These are phyloP conservation scores for Leccinum fallax DNA, from an alignment of 1,284 basidiomycete genomes.

Conservation along the genomic window DNA sequence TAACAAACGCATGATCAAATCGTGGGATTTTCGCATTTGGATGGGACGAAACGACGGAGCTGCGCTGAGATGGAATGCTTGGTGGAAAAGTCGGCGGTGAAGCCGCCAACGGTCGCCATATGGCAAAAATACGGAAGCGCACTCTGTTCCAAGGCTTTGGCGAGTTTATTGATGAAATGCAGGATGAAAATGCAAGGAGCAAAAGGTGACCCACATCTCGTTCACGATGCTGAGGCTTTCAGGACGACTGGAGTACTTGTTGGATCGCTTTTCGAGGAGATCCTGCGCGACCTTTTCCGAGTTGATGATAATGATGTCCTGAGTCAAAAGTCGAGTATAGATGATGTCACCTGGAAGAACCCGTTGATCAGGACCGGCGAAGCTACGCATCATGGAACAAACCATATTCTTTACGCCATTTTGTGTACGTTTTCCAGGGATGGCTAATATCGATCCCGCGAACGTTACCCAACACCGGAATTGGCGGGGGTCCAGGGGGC, in stretches of 20 bases:
- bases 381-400: background rate
- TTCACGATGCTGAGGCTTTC: background rate
- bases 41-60: constrained; percentile 21
- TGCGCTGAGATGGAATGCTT: constrained; percentile 23
- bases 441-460: constrained; percentile 14
- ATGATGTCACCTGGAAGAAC: constrained; percentile 20
- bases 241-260: background rate
- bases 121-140: constrained; percentile 13
- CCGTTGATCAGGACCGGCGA: too few species aligned
- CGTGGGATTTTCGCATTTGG: constrained; percentile 24
- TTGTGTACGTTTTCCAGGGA: constrained; percentile 27
- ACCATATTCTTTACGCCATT: constrained; percentile 28
- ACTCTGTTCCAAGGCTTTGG: constrained; percentile 8
- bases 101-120: constrained; percentile 32
- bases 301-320: constrained; percentile 25
- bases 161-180: too few species aligned
- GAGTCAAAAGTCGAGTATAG: constrained; percentile 22
- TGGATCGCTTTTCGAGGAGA: constrained; percentile 22
- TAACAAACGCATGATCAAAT: constrained; percentile 18
- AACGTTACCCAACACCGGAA: constrained; percentile 28
- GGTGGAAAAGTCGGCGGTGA: constrained; percentile 33
- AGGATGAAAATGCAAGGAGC: too few species aligned
- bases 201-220: too few species aligned
- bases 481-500: constrained; percentile 5
- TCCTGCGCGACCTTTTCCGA: constrained; percentile 28